Base-by-base conservation (phyloP, 139 green algal genomes). In the Chlamydomonas eustigma region DNA sequence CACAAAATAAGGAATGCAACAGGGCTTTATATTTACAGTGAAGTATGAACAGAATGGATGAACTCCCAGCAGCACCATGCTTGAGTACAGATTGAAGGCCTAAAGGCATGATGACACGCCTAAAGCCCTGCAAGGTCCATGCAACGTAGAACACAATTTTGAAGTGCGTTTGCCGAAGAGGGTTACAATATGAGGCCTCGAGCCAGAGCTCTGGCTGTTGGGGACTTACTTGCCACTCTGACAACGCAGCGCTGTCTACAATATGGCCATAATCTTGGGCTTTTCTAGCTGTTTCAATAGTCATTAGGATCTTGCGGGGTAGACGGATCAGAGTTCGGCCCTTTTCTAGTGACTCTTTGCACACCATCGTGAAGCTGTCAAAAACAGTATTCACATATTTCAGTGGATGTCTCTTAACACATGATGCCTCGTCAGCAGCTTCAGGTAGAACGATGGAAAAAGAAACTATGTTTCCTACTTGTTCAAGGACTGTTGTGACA, bases 321-420 rank as follows among this genome's bases (percentile, higher is more conserved):
- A 90, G 78, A 0, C 74, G 72, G 31, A 88, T 75, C 36, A 90
- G 75, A 38, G 66, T 35, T 30, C 82, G 65, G 2, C 80, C 77
- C 5, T 72, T 51, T 0, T 37, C 3, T 0, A 90, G 58, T 0
- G 78, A 68, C 50, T 80, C 50, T 18, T 72, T 52, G n/a, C 82
- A 66, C 0, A 87, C 65, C 78, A 88, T 77, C 5, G 32, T 52
- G 52, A 36, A 77, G 51, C 72, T 51, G 35, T 52, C 71, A 37
- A 4, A 52, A 6, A 73, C 33, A n/a, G 65, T 32, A 73, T 30
- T n/a, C n/a, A n/a, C n/a, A n/a, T n/a, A n/a, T n/a, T n/a, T n/a
- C n/a, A n/a, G n/a, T n/a, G n/a, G n/a, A n/a, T n/a, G n/a, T n/a
- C n/a, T n/a, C n/a, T n/a, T n/a, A n/a, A n/a, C n/a, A n/a, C n/a